Base-by-base conservation (phyloP, 768 basidiomycete species). In the Boletus subparvulus region DNA sequence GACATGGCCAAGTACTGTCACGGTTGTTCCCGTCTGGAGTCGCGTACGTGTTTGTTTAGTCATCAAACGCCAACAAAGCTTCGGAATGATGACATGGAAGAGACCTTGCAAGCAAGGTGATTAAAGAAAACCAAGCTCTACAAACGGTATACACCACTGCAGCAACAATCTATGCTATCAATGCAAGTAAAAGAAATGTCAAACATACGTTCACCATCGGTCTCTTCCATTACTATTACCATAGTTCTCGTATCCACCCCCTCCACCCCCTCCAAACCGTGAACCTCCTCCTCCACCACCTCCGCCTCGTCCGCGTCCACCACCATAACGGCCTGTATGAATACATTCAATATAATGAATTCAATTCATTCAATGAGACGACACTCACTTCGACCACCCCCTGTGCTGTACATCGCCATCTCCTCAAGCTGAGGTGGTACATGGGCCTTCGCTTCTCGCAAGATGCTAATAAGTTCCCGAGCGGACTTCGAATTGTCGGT, bases 401-500 rank as follows among this genome's bases (percentile, higher is more conserved):
- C 88, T 42, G 90, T 88, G 47, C 91, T 85, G 71, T 85, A 94
- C 79, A 86, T 86, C 1, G 82, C 82, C 94, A 97, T 96, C 75
- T 97, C 91, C 72, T 95, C 89, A 0, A 99, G 79, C 65, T 96
- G 92, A 54, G 92, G 84, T 26, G 95, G 93, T 36, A 98, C 81
- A 46, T 78, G 76, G 14, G 92, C 86, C 69, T 94, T 94, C 21
- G 93, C 92, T 72, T 97, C 94, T 53, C 82, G 78, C 59, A 98
- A 75, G 61, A 98, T 97, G 55, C 74, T 79, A 56, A 98, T 78
- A 11, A 99, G 83, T 67, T 99, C 97, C 40, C 94, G 90, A 24
- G 96, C 95, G 60, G 87, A 85, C 76, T 96, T 97, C 47, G 92
- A 86, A 72, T 97, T 96, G 66, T 98, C 94, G 47, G 95, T 91